phyloP scores from a whole-genome alignment of 345 rosid genomes.

The Kernera saxatilis region DNA sequence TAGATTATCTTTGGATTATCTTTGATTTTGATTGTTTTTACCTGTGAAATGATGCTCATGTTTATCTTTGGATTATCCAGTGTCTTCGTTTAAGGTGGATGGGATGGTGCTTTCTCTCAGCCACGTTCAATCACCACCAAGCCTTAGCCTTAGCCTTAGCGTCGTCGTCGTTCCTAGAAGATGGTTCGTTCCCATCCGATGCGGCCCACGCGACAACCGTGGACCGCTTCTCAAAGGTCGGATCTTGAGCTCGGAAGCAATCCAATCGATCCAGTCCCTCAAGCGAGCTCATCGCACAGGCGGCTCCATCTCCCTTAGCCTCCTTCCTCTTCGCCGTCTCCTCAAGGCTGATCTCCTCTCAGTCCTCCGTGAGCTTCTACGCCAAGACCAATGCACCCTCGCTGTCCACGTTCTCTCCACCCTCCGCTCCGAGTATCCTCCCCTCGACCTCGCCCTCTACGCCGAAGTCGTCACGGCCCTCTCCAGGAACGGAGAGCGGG shows the following conservation, averaged over 20 bases:
- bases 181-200: conserved; percentile 32
- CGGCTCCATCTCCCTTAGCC: conserved; percentile 25
- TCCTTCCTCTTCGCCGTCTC: conserved; percentile 71
- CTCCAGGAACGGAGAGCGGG: conserved; percentile 41
- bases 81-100: too few species aligned
- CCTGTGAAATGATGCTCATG: not conserved
- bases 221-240: conserved; percentile 89
- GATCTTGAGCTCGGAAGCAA: conserved; percentile 77
- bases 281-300: conserved; percentile 56
- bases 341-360: conserved; percentile 61
- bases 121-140: conserved; percentile 31
- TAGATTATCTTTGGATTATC: not conserved
- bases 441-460: conserved; percentile 45
- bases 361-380: conserved; percentile 73
- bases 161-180: not conserved
- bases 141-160: too few species aligned
- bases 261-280: conserved; percentile 81
- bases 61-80: too few species aligned
- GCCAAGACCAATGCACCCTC: conserved; percentile 62
- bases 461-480: conserved; percentile 59
- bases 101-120: conserved; percentile 13
- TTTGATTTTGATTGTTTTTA: not conserved
- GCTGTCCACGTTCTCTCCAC: conserved; percentile 71
- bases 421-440: conserved; percentile 56
- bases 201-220: conserved; percentile 73